These are phyloP conservation scores for Termitomyces eurrhizus DNA, from an alignment of 768 basidiomycete species.

Conservation along the genomic window DNA sequence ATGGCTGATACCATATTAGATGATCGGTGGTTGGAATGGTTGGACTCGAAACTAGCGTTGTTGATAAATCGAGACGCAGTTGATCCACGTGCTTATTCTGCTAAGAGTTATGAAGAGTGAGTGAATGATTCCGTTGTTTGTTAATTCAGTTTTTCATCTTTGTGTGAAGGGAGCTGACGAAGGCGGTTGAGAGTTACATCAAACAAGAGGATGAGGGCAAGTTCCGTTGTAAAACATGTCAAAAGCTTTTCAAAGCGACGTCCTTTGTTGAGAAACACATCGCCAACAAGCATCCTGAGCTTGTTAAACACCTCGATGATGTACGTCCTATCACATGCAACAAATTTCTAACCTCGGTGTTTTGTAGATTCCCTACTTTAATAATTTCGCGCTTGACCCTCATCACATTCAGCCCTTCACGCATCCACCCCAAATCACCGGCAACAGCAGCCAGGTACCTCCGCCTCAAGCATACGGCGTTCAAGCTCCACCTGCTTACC, in stretches of 20 bases:
- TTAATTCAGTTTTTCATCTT: constrained; percentile 8
- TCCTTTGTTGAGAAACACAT: constrained; percentile 98
- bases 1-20: constrained; percentile 39
- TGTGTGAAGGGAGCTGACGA: constrained; percentile 68
- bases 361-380: constrained; percentile 79
- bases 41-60: constrained; percentile 83
- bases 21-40: constrained; percentile 84
- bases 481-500: constrained; percentile 51
- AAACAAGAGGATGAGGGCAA: constrained; percentile 98
- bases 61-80: constrained; percentile 75
- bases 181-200: constrained; percentile 72
- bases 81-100: constrained; percentile 86
- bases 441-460: constrained; percentile 63
- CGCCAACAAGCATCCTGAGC: constrained; percentile 87
- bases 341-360: constrained; percentile 9
- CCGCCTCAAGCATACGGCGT: constrained; percentile 87
- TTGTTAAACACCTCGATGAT: constrained; percentile 80
- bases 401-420: constrained; percentile 85
- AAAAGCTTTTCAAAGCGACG: constrained; percentile 96
- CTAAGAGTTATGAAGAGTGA: constrained; percentile 87
- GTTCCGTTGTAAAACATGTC: constrained; percentile 94
- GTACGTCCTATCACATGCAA: constrained; percentile 39
- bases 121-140: constrained; percentile 14
- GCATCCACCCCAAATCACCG: constrained; percentile 66
- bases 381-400: constrained; percentile 95